Percentiles rank a stretch among this genome's conserved stretches.
phyloP scores from a whole-genome alignment of 2,329 filamentous ascomycete species.

The Fusarium nisikadoi region DNA sequence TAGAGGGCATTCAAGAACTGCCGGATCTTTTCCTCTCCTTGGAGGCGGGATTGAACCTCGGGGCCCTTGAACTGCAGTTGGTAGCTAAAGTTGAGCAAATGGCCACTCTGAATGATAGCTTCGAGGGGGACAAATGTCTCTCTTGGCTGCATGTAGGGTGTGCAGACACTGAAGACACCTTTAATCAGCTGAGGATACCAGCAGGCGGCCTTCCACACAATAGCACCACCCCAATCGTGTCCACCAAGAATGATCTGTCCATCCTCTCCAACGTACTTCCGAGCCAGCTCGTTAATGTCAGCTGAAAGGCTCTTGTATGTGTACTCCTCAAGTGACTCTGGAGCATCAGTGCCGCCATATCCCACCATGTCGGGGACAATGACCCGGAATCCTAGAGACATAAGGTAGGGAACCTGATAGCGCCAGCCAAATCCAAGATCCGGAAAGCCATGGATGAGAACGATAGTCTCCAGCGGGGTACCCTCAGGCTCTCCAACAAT shows the following conservation, averaged over 20 bases:
- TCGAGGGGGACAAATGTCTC: constrained; percentile 66
- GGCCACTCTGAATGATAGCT: constrained; percentile 63
- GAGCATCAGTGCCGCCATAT: constrained; percentile 81
- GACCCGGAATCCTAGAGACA: constrained; percentile 78
- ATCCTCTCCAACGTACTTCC: constrained; percentile 58
- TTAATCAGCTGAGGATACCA: constrained; percentile 78
- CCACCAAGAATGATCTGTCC: constrained; percentile 81
- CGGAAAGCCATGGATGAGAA: constrained; percentile 80
- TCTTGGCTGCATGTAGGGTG: constrained; percentile 72
- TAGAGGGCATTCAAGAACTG: constrained; percentile 78
- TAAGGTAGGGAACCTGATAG: constrained; percentile 83
- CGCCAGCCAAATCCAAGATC: constrained; percentile 89
- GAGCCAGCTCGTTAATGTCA: constrained; percentile 79
- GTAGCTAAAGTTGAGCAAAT: constrained; percentile 79
- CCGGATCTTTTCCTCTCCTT: constrained; percentile 70
- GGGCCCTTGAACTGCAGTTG: constrained; percentile 82
- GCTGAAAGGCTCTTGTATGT: constrained; percentile 76
- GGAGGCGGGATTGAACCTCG: constrained; percentile 69
- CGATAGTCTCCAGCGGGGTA: constrained; percentile 59
- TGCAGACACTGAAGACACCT: constrained; percentile 83
- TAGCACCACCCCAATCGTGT: constrained; percentile 90
- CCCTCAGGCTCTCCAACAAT: constrained; percentile 63
- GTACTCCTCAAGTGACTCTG: constrained; percentile 71
- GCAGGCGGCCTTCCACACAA: constrained; percentile 79
- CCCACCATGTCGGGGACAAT: constrained; percentile 89